phyloP scores from a whole-genome alignment of 2,329 filamentous ascomycete species.

The Ophiocordyceps robertsii region DNA sequence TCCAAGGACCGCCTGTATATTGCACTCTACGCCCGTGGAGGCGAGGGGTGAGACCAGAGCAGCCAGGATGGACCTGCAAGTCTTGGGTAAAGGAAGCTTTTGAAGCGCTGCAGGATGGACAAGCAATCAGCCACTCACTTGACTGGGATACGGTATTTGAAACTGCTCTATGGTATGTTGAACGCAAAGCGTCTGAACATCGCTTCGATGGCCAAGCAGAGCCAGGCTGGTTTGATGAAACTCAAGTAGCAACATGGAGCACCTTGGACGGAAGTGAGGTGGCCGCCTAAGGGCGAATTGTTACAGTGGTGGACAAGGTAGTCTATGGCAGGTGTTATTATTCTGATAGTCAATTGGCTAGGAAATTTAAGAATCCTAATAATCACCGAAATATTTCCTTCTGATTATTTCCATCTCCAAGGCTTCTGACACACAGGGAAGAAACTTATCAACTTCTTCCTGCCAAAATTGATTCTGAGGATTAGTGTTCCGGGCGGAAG shows the following conservation, averaged over 20 bases:
- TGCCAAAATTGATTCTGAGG: slow-evolving; percentile 8
- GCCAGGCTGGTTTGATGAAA: background rate
- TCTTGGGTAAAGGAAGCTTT: background rate
- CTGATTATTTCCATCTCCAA: slow-evolving; percentile 8
- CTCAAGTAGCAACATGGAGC: background rate
- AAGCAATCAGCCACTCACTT: background rate
- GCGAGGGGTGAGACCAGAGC: background rate
- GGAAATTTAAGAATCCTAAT: background rate
- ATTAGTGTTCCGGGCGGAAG: slow-evolving; percentile 5
- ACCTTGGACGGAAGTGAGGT: background rate
- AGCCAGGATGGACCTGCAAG: background rate
- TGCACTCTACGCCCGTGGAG: background rate
- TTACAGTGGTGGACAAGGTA: background rate
- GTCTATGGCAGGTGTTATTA: background rate
- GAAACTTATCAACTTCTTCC: slow-evolving; percentile 6
- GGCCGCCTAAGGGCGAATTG: background rate
- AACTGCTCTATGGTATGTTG: background rate
- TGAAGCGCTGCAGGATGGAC: background rate
- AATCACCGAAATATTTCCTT: slow-evolving; percentile 29
- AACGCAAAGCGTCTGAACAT: background rate
- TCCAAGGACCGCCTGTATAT: background rate
- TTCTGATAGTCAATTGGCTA: background rate
- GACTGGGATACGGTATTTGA: background rate
- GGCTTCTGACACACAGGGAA: slow-evolving; percentile 4
- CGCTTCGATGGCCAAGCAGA: background rate